Evolutionary conservation across 352 stramenopile genomes (phyloP).

Genomic region (Pythium rishiriense): DNA sequence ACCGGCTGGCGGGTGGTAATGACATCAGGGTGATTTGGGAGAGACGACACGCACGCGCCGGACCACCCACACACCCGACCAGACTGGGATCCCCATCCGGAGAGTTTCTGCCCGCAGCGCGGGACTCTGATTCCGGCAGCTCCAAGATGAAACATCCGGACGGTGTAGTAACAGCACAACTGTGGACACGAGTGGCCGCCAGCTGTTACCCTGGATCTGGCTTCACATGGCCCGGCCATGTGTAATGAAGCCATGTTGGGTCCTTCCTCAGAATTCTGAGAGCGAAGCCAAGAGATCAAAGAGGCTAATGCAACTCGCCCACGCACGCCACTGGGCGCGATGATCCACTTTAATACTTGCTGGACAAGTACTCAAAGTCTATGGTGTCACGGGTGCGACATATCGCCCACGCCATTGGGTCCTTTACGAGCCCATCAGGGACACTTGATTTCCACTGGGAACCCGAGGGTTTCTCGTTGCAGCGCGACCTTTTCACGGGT

Average conservation of each 20-base stretch:
- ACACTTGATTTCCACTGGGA: no score
- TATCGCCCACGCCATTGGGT: background rate
- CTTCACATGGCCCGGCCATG: slow-evolving; percentile 3
- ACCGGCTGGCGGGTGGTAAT: background rate
- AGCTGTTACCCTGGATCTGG: background rate
- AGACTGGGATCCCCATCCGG: background rate
- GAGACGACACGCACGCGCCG: background rate
- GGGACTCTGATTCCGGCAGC: background rate
- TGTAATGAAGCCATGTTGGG: slow-evolving; percentile 4
- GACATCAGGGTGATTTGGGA: background rate
- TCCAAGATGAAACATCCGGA: background rate
- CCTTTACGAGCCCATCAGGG: background rate
- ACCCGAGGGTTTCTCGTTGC: no score
- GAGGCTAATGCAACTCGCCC: no score
- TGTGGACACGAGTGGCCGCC: background rate
- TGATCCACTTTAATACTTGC: no score
- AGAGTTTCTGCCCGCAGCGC: background rate
- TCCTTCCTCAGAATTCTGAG: no score
- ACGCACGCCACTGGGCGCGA: no score
- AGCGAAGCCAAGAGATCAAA: no score
- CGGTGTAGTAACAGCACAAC: background rate
- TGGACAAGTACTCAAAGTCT: no score
- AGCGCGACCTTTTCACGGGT: no score
- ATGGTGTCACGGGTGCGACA: background rate
- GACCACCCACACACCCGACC: background rate